Evolutionary conservation across 192 early-diverging fungal genomes (phyloP), one percentile per base, ranked within the genome.

Genomic region (Backusella australiensis): DNA sequence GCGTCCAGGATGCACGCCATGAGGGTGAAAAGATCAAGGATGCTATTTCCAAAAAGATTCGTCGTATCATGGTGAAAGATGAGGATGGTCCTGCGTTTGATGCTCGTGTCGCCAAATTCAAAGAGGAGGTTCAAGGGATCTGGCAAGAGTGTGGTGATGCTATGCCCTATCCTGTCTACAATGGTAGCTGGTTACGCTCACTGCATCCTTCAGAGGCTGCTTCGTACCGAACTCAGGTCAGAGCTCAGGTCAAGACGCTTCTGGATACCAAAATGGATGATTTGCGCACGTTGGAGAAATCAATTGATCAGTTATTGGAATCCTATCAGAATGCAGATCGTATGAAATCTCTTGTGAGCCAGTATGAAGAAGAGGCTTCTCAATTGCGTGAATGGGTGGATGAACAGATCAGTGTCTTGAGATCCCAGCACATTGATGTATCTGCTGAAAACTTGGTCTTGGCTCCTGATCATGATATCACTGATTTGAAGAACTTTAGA

Each of bases 21-120:
- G 80, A 81, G 67, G 79, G 77, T 9, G 80, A 84, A n/a, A 75
- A 79, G 39, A 46, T 80, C 19, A 52, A 71, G 34, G 79, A 79
- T 44, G 41, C 32, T 19, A 46, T 84, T 29, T 38, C 46, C 5
- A 83, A 78, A 38, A 52, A 69, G 32, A 76, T 68, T 21, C 70
- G 80, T 9, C 49, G 71, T 4, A 75, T 76, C 19, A 79, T 76
- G 75, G 75, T 77, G 1, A 75, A 83, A 23, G 75, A 77, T 39
- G 72, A 70, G 5, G 70, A 71, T 6, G 41, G 29, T 17, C 15
- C 9, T 8, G 35, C 36, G 4, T 73, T 76, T 23, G 75, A 76
- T 34, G 39, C 42, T 9, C 74, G 74, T 11, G 46, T 82, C 2
- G 42, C 38, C 3, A 15, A 32, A 17, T 75, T 75, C 9, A 74